Base-by-base conservation (phyloP, 2,329 filamentous ascomycete species). In the Nigrospora osmanthi region DNA sequence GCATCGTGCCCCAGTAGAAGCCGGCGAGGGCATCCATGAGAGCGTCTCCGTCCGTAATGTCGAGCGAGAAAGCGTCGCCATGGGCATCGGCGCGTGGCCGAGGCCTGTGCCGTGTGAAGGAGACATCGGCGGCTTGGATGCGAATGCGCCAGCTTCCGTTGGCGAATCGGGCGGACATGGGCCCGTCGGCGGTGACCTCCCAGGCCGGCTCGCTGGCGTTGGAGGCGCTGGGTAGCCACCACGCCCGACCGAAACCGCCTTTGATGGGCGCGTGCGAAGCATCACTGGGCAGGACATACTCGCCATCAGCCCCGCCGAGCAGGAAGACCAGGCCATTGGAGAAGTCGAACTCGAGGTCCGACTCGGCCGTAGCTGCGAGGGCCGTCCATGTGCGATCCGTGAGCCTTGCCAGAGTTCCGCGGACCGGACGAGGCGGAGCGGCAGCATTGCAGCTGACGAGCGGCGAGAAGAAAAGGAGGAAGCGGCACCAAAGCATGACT, bases 1-100 rank as follows among this genome's bases (percentile, higher is more conserved):
- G 41, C 38, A 49, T 46, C 6, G 47, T 49, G 30, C 44, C 44
- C 47, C 47, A 49, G 30, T 49, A 49, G 31, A 49, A 49, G 40
- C 40, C 47, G 1, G 47, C 44, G 13, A 46, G 38, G 23, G 47
- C 47, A 28, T 49, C 47, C 11, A 43, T 40, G 31, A 49, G 41
- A n/a, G 35, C 40, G 9, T 9, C 31, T 11, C 40, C 44, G 17
- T 41, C 44, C 11, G 44, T 30, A 13, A 49, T 47, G 13, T 40
- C 38, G n/a, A 49, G 39, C 13, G 11, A 28, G 12, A 42, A 49
- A 11, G 39, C 42, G 10, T 31, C 45, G 4, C 47, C 47, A 28
- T 45, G 35, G n/a, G 45, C 41, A 17, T 49, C 47, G 3, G 47
- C 47, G 15, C 47, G 43, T 4, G 47, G 47, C 1, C 47, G 47